These are phyloP conservation scores for Leptodermis oblonga DNA, from an alignment of 257 asterid genomes.

Conservation along the genomic window DNA sequence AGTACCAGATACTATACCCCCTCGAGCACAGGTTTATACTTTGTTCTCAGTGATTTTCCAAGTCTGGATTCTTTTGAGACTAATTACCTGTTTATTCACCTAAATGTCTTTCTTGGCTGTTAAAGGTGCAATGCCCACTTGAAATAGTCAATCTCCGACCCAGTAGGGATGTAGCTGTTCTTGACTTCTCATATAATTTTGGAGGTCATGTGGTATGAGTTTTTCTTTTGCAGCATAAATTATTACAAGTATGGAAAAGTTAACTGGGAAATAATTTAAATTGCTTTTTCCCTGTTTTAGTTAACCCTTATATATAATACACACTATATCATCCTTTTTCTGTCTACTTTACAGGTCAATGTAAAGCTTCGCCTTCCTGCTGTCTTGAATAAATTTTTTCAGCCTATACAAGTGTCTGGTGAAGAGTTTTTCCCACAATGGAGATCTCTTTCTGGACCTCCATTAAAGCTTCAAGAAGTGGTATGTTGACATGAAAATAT, in stretches of 20 bases:
- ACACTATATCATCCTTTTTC: slow-evolving; percentile 1
- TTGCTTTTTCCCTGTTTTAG: neutral
- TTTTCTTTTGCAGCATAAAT: slow-evolving; percentile 1
- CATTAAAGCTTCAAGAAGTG: slow-evolving; percentile 95
- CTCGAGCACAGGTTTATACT: slow-evolving; percentile 75
- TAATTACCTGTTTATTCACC: neutral
- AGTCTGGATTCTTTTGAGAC: neutral
- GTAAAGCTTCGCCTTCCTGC: slow-evolving; percentile 93
- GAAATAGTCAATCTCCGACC: slow-evolving; percentile 82
- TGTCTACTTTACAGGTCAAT: slow-evolving; percentile 48
- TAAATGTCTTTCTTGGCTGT: slow-evolving; percentile 4
- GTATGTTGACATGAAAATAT: slow-evolving; percentile 37
- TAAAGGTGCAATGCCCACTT: slow-evolving; percentile 93
- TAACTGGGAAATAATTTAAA: neutral
- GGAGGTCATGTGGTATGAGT: slow-evolving; percentile 59
- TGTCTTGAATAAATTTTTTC: slow-evolving; percentile 75
- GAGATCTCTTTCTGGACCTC: slow-evolving; percentile 97
- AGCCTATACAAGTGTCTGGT: slow-evolving; percentile 65
- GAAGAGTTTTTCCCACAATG: slow-evolving; percentile 95
- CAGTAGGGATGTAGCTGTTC: slow-evolving; percentile 90
- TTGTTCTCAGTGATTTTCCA: neutral
- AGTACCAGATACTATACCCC: slow-evolving; percentile 94
- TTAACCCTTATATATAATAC: neutral
- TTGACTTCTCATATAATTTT: slow-evolving; percentile 77
- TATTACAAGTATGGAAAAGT: neutral